Evolutionary conservation across 768 basidiomycete genomes (phyloP).

Genomic region (Amanita rubescens): DNA sequence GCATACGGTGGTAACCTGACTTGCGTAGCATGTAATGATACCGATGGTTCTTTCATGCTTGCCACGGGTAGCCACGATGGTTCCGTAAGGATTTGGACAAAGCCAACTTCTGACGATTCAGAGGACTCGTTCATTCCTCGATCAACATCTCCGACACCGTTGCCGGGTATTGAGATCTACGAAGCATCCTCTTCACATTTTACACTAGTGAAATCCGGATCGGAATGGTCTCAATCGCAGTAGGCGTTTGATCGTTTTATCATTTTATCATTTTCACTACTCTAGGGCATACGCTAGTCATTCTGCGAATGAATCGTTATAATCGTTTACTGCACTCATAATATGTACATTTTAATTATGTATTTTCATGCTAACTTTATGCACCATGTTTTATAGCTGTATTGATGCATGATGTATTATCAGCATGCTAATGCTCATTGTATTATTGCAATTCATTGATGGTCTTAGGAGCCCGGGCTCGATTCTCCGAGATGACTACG

Average conservation of each 20-base stretch:
- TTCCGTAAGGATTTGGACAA: conserved; percentile 66
- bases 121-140: conserved; percentile 3
- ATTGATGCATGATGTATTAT: too few relatives aligned
- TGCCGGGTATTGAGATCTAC: neutral
- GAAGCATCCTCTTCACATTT: neutral
- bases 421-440: neutral
- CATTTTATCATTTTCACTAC: neutral
- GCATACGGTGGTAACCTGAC: conserved; percentile 64
- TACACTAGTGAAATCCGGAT: neutral
- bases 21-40: conserved; percentile 74
- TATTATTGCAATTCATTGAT: neutral
- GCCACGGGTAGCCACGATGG: conserved; percentile 78
- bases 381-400: neutral
- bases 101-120: conserved; percentile 10
- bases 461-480: neutral
- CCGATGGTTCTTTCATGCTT: conserved; percentile 61
- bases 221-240: neutral
- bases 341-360: neutral
- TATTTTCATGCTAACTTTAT: neutral
- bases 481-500: neutral
- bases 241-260: neutral
- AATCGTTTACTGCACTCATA: neutral
- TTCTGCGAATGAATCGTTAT: neutral
- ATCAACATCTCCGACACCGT: conserved; percentile 5
- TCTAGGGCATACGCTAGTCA: neutral